Evolutionary conservation across 495 filamentous ascomycete genomes (phyloP), one percentile per base, ranked within the genome.

Genomic region (Aspergillus egyptiacus): DNA sequence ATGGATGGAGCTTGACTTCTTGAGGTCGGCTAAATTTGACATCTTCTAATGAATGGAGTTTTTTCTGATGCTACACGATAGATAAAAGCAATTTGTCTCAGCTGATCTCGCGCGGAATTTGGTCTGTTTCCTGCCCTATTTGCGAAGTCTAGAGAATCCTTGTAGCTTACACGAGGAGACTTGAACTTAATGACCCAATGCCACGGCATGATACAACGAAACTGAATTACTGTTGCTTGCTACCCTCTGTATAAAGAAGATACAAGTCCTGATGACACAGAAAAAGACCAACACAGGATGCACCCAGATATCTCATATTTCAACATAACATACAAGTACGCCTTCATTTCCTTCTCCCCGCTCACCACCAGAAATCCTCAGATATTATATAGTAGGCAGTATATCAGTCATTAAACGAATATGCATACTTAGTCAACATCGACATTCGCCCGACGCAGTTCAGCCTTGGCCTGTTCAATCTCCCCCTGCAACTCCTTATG

Each of bases 401-500:
- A n/a, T n/a, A n/a, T n/a, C n/a, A n/a, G 17, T 5, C 27, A 20
- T 11, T 3, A 3, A 3, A 14, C n/a, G 7, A 11, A 1, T 32
- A 13, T 3, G 10, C 14, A 17, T 5, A 38, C 54, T 63, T 65
- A 79, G 46, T 79, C 73, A 10, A 77, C 70, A 46, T 75, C 72
- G 31, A 79, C 64, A 46, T 75, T 76, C 44, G 61, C 67, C 51
- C 56, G 57, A 54, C 68, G 74, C 61, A 79, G 53, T 40, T 77
- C 75, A 11, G 66, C 57, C 62, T 69, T 75, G 49, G 74, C 74
- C 52, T 66, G 69, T 42, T 71, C 70, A 37, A 79, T 76, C 57
- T 79, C 71, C 63, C 75, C 81, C 75, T 95, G 87, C 54, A 98
- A 70, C 69, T 96, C 91, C 56, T 82, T 77, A 66, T 96, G 85